Base-by-base conservation (phyloP, 768 basidiomycete species). In the Hygrophoropsis aurantiaca region DNA sequence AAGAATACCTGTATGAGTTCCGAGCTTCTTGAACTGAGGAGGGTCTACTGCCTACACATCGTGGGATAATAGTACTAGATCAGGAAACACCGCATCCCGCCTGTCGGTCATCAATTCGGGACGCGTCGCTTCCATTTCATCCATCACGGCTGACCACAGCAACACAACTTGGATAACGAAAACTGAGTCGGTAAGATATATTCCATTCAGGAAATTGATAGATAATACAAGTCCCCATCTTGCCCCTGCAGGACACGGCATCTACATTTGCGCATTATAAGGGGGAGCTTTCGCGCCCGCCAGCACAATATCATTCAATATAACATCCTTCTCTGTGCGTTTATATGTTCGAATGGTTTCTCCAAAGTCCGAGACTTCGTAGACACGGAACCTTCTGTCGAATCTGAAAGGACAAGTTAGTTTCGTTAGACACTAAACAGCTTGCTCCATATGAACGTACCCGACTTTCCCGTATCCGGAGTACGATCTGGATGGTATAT, bases 341-440 rank as follows among this genome's bases (percentile, higher is more conserved):
- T 97, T 97, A 66, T 89, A 82, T 30, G 95, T 95, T 61, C 76
- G 73, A 61, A 98, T 90, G 5, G 82, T 94, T 75, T 98, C 95
- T 37, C 95, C 95, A 57, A 79, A 97, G 51, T 92, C 83, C 15
- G 85, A 87, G 42, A 98, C 76, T 20, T 92, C 82, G 65, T 86
- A 98, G 37, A 97, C 72, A 7, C 95, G 77, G 76, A 95, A 93
- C 34, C 95, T 79, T 15, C 94, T 82, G 65, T 97, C 90, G 62
- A 97, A 97, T 11, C 87, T 87, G 42, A 35, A 52, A 24, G 25
- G 42, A 51, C 41, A n/a, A 42, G 27, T 60, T 18, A 57, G 44
- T 45, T 11, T 33, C 16, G 32, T 30, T n/a, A 20, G 34, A 26
- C 16, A 21, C 18, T 15, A 40, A 7, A 37, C 27, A n/a, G 30